These are phyloP conservation scores for Pseudohalonectria lignicola DNA, from an alignment of 2,329 filamentous ascomycete genomes.

Conservation along the genomic window DNA sequence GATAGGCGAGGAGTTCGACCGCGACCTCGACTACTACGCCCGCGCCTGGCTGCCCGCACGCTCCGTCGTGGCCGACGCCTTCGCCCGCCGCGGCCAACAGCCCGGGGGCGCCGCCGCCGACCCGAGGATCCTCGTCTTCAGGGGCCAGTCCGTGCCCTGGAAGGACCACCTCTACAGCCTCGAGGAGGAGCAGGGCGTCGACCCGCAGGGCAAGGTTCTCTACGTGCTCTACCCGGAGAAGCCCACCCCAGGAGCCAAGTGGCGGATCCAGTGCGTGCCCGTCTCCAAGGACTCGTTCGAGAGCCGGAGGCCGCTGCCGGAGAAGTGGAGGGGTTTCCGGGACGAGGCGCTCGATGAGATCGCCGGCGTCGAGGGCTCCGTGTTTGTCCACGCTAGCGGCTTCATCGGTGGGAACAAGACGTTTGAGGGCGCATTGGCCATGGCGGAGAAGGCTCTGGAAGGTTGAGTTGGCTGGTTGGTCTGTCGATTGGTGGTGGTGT, in stretches of 20 bases:
- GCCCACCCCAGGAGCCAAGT: slow-evolving; percentile 63
- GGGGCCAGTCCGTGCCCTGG: slow-evolving; percentile 75
- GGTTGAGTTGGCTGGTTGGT: too few relatives aligned
- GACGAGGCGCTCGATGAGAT: slow-evolving; percentile 75
- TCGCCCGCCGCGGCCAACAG: slow-evolving; percentile 53
- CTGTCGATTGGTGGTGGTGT: too few relatives aligned
- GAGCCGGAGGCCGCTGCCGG: slow-evolving; percentile 83
- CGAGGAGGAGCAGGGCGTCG: slow-evolving; percentile 43
- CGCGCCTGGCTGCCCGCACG: slow-evolving; percentile 81
- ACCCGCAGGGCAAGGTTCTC: slow-evolving; percentile 39
- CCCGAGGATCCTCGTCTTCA: slow-evolving; percentile 73
- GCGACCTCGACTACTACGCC: slow-evolving; percentile 66
- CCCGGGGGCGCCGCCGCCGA: slow-evolving; percentile 40
- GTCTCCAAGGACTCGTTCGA: slow-evolving; percentile 76
- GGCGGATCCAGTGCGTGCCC: slow-evolving; percentile 90
- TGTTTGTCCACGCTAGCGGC: slow-evolving; percentile 89
- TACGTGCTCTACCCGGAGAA: slow-evolving; percentile 92
- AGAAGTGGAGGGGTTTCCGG: slow-evolving; percentile 82
- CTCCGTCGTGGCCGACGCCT: slow-evolving; percentile 65
- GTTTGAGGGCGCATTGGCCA: slow-evolving; percentile 74
- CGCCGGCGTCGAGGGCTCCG: slow-evolving; percentile 57
- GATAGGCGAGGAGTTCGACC: slow-evolving; percentile 76
- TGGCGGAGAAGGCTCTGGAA: slow-evolving; percentile 67
- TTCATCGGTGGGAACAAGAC: slow-evolving; percentile 96
- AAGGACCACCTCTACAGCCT: slow-evolving; percentile 91